Base-by-base conservation (phyloP, 2,329 filamentous ascomycete genomes). In the Claviceps fusiformis region DNA sequence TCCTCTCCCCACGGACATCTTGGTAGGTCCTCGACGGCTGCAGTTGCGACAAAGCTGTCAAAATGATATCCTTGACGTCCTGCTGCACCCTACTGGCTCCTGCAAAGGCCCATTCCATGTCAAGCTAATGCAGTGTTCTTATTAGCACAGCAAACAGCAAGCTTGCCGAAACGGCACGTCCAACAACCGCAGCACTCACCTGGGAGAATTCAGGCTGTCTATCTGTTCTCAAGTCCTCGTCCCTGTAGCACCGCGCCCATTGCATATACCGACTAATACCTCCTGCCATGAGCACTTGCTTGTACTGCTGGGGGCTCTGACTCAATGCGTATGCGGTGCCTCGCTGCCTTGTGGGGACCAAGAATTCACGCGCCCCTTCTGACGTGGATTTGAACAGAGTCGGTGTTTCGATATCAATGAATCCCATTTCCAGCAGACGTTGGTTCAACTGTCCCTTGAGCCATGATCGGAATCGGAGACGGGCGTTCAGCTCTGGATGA, bases 271-370 rank as follows among this genome's bases (percentile, higher is more conserved):
- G 81, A 1, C 77, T 73, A 11, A 96, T 79, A 0, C 92, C 92
- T 58, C 87, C 87, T 0, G 90, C 88, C 90, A 98, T 97, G 46
- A 98, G 78, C 2, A 96, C 88, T 72, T 98, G 93, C 72, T 98
- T 98, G 67, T 97, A 98, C 68, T 98, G 93, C 68, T 98, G 93
- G 0, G 93, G 93, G 60, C 92, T 97, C 68, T 98, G 95, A 0
- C 91, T 91, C 24, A 98, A 74, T 9, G 93, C 93, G 68, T 97
- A 98, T 3, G 89, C 90, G 57, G 83, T 73, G 0, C 89, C 89
- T 1, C 76, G 77, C 41, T 78, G 80, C 33, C 93, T 78, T 0
- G 91, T 95, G 0, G 93, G 93, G 5, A 98, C 92, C 6, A 98
- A 70, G 59, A 98, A 98, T 67, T 98, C 93, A 51, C 92, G 79